These are phyloP conservation scores for Fraxinus cuspidata DNA, from an alignment of 257 asterid genomes.

Conservation along the genomic window DNA sequence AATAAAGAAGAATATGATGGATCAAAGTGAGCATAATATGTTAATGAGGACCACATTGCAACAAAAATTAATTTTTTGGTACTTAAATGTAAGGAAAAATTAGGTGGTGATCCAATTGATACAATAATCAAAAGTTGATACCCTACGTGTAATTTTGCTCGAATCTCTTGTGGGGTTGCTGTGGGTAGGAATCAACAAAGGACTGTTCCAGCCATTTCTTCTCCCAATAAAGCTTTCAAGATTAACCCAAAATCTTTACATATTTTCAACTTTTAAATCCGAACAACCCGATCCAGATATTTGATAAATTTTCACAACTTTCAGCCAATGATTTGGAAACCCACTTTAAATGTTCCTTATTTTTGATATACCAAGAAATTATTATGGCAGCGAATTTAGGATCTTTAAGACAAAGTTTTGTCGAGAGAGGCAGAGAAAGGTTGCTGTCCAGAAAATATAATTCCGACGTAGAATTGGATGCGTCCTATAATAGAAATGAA, in stretches of 20 bases:
- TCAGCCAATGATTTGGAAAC: neutral
- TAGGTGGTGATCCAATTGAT: neutral
- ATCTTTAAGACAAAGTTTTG: conserved; percentile 69
- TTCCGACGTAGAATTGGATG: conserved; percentile 50
- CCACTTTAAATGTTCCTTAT: neutral
- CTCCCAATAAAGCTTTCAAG: neutral
- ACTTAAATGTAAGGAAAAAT: neutral
- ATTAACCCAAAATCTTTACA: neutral
- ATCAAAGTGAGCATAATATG: too few relatives aligned
- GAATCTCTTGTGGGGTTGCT: neutral
- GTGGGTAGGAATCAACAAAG: neutral
- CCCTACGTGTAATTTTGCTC: neutral
- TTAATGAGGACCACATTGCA: too few relatives aligned
- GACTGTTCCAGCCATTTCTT: neutral
- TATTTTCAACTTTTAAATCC: neutral
- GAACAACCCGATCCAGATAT: conserved; percentile 19
- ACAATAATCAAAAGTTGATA: too few relatives aligned
- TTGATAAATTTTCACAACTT: neutral
- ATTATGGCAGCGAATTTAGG: conserved; percentile 70
- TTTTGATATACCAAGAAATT: neutral
- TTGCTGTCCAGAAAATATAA: conserved; percentile 44
- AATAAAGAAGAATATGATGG: too few relatives aligned
- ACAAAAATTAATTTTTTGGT: neutral
- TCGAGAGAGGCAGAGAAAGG: conserved; percentile 55
- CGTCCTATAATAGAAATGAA: conserved; percentile 22